phyloP scores from a whole-genome alignment of 805 yeast species.

The Pichia eremophila region DNA sequence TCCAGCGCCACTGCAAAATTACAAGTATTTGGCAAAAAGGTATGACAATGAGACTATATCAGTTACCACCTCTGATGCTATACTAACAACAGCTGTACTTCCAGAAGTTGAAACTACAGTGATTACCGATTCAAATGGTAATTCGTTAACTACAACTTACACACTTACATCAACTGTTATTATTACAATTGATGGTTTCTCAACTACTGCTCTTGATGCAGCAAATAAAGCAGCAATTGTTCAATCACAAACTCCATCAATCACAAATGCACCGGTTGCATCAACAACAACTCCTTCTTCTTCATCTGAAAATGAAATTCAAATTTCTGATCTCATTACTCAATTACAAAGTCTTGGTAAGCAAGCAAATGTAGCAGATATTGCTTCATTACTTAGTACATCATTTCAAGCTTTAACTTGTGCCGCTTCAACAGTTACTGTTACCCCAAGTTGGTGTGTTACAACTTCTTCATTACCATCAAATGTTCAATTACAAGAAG shows the following conservation, averaged over 20 bases:
- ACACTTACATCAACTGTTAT: conserved; percentile 4
- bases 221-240: not conserved
- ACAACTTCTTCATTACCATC: conserved; percentile 5
- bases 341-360: conserved; percentile 1
- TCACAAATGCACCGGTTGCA: conserved; percentile 2
- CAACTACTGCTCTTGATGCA: not conserved
- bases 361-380: conserved; percentile 4
- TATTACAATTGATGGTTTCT: conserved; percentile 3
- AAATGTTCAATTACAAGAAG: conserved; percentile 3
- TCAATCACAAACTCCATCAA: not conserved
- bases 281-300: not conserved
- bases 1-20: not conserved
- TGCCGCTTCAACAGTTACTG: conserved; percentile 23
- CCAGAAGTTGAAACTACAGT: not conserved
- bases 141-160: conserved; percentile 1
- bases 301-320: conserved; percentile 1
- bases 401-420: conserved; percentile 1
- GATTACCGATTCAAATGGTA: conserved; percentile 2
- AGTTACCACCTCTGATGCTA: not conserved
- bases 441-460: conserved; percentile 1
- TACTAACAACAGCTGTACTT: not conserved
- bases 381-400: conserved; percentile 3
- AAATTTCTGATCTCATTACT: conserved; percentile 1
- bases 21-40: not conserved
- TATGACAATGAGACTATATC: not conserved